These are phyloP conservation scores for Nakazawaea ambrosiae DNA, from an alignment of 805 yeast genomes.

Conservation along the genomic window DNA sequence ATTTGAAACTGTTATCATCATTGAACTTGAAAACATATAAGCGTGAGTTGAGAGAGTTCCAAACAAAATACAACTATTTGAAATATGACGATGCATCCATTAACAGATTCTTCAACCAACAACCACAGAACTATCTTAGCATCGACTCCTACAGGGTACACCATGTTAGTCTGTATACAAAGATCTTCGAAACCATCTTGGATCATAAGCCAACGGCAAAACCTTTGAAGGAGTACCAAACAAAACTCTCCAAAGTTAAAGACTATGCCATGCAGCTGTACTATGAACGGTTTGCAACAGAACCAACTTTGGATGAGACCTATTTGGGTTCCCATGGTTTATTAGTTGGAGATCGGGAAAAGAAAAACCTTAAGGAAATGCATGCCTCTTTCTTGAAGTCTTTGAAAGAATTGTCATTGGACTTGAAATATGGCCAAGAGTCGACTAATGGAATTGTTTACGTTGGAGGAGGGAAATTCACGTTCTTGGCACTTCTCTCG, in stretches of 20 bases:
- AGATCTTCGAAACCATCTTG: slow-evolving; percentile 15
- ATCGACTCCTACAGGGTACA: background rate
- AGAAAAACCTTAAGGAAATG: slow-evolving; percentile 32
- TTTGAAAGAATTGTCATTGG: slow-evolving; percentile 27
- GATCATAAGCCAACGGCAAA: slow-evolving; percentile 16
- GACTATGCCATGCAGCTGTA: slow-evolving; percentile 11
- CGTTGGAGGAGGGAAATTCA: slow-evolving; percentile 53
- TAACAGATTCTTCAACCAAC: slow-evolving; percentile 1
- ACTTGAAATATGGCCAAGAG: slow-evolving; percentile 36
- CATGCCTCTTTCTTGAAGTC: slow-evolving; percentile 35
- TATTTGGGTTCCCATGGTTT: slow-evolving; percentile 24
- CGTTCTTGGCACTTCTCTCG: slow-evolving; percentile 44
- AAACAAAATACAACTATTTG: slow-evolving; percentile 3
- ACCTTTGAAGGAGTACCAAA: slow-evolving; percentile 8
- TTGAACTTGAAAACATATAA: slow-evolving; percentile 6
- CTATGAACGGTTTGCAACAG: slow-evolving; percentile 7
- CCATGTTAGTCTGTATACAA: slow-evolving; percentile 18
- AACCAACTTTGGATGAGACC: slow-evolving; percentile 13
- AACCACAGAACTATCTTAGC: slow-evolving; percentile 4
- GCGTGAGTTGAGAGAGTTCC: slow-evolving; percentile 7
- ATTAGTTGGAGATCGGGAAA: slow-evolving; percentile 34
- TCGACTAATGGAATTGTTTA: slow-evolving; percentile 40
- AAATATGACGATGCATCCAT: slow-evolving; percentile 8
- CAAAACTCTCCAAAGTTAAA: slow-evolving; percentile 1
- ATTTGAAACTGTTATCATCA: slow-evolving; percentile 2